Conservation (phyloP, 352 stramenopile genomes). For the Globisporangium heterothallicum region DNA sequence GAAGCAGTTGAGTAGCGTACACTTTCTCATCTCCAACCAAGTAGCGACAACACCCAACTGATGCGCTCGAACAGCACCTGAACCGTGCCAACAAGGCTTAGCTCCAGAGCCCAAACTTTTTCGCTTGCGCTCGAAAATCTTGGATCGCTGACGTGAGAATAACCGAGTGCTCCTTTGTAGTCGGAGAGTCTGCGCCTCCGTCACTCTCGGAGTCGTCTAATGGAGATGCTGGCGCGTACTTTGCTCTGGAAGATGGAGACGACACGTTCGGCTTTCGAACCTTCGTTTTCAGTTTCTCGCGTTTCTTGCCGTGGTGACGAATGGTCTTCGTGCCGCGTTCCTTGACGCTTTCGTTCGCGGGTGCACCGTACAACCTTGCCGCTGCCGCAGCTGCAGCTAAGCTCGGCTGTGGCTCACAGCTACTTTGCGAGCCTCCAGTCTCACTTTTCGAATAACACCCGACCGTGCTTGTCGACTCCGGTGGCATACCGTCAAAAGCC, state of each 20-base stretch:
- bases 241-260: background rate
- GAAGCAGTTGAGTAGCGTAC: too few relatives aligned
- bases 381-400: slow-evolving; percentile 27
- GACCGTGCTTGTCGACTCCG: too few relatives aligned
- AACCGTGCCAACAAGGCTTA: slow-evolving; percentile 12
- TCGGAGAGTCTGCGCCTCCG: slow-evolving; percentile 5
- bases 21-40: too few relatives aligned
- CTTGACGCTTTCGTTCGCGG: background rate
- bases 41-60: too few relatives aligned
- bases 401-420: slow-evolving; percentile 14
- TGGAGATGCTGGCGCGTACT: slow-evolving; percentile 5
- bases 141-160: slow-evolving; percentile 15
- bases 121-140: slow-evolving; percentile 33
- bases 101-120: slow-evolving; percentile 40
- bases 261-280: background rate
- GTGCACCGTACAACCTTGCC: slow-evolving; percentile 24
- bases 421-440: background rate
- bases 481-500: too few relatives aligned
- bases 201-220: slow-evolving; percentile 7
- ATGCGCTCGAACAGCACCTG: too few relatives aligned
- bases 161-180: background rate
- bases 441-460: background rate
- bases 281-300: background rate
- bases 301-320: background rate
- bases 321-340: background rate